phyloP scores from a whole-genome alignment of 1,284 basidiomycete species.

The Puccinia triticina region DNA sequence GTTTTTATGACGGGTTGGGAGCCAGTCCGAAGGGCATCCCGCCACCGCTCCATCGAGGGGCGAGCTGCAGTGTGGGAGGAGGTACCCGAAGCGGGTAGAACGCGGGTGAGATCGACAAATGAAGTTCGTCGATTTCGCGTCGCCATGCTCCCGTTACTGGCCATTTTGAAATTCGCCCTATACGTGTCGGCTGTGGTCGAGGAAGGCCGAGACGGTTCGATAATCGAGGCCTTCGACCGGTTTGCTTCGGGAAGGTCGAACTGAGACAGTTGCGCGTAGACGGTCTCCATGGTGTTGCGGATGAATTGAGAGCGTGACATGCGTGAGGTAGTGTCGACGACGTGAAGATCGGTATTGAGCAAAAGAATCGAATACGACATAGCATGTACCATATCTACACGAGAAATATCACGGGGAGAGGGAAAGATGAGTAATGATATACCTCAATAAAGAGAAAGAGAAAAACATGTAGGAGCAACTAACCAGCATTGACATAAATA shows the following conservation, averaged over 20 bases:
- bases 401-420: not conserved
- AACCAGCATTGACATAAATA: slow-evolving; percentile 79
- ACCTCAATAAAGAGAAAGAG: not conserved
- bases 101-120: slow-evolving; percentile 10
- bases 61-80: not conserved
- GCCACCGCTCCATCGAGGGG: slow-evolving; percentile 48
- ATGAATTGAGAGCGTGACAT: slow-evolving; percentile 96
- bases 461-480: slow-evolving; percentile 57
- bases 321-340: slow-evolving; percentile 81
- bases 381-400: slow-evolving; percentile 81
- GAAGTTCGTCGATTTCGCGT: slow-evolving; percentile 29
- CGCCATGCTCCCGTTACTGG: not conserved
- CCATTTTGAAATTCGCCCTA: not conserved
- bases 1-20: not conserved
- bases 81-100: not conserved
- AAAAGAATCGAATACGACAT: slow-evolving; percentile 89
- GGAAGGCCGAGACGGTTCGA: not conserved
- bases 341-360: slow-evolving; percentile 94
- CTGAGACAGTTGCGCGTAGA: slow-evolving; percentile 65
- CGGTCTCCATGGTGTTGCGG: slow-evolving; percentile 82
- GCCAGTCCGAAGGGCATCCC: slow-evolving; percentile 30
- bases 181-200: not conserved
- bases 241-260: not conserved
- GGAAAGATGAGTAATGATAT: not conserved
- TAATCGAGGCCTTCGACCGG: not conserved